Evolutionary conservation across 129 eudicot genomes (phyloP), one percentile per base, ranked within the genome.

Genomic region (Pseudognaphalium luteoalbum): DNA sequence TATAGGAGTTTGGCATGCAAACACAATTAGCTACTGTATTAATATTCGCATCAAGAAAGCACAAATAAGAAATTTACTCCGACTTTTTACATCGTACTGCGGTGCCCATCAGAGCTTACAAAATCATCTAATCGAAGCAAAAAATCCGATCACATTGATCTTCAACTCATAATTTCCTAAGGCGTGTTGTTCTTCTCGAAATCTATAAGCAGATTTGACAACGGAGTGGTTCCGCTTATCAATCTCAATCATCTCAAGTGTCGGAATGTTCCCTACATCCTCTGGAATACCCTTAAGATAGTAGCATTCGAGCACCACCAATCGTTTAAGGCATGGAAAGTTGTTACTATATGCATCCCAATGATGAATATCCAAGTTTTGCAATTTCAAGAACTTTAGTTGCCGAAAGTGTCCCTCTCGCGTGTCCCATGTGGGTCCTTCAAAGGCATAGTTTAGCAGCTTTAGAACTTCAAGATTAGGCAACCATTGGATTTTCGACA

Each of bases 391-490:
- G 16, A 54, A 63, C 63, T 73, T 82, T 10, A 88, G 78, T 3
- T 6, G 21, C 28, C 8, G 79, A 70, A 88, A 88, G 3, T 70
- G 78, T 12, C 42, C 82, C 20, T 72, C 86, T 42, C 14, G 20
- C n/a, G 85, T 51, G 7, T 76, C 56, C 87, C 87, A 86, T 19
- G 1, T 29, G 8, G 67, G 30, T 34, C 88, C 90, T 21, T 11
- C 2, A 69, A 89, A 86, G 0, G 85, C 86, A 8, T 73, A 16
- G 7, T 67, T 72, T 33, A 44, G 56, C 39, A 84, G 7, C 39
- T 82, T 78, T 1, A 86, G 85, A 72, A 70, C 83, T 71, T 86
- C 87, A 15, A 89, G 91, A 37, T 86, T 66, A 6, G 85, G 88
- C 39, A 89, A 57, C 19, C 70, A 70, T 16, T 77, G 85, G n/a